phyloP scores from a whole-genome alignment of 768 basidiomycete genomes.

The Termitomyces heimii region DNA sequence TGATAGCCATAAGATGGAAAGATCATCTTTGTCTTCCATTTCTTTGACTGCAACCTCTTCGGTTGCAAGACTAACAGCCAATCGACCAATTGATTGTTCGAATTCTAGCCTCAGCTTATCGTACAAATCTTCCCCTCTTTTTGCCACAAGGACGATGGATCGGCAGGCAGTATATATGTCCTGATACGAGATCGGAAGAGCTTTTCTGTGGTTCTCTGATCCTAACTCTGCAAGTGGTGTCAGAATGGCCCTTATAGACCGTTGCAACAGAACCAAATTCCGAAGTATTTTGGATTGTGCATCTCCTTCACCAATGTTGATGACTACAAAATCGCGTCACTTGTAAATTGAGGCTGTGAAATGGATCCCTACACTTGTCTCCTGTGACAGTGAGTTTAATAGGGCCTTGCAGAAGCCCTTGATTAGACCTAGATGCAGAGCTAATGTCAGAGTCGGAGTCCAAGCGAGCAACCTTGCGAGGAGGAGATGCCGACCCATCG shows the following conservation, averaged over 20 bases:
- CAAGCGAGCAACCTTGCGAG: slow-evolving; percentile 64
- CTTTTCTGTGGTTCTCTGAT: slow-evolving; percentile 19
- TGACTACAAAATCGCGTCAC: slow-evolving; percentile 9
- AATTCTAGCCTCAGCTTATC: slow-evolving; percentile 53
- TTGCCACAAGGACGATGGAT: slow-evolving; percentile 43
- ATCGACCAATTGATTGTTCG: slow-evolving; percentile 41
- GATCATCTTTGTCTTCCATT: slow-evolving; percentile 13
- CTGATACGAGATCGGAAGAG: slow-evolving; percentile 47
- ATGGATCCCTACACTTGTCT: slow-evolving; percentile 25
- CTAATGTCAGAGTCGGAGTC: slow-evolving; percentile 62
- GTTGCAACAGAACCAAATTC: slow-evolving; percentile 22
- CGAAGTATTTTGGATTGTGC: slow-evolving; percentile 11
- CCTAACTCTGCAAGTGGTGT: slow-evolving; percentile 14
- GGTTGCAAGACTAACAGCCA: slow-evolving; percentile 32
- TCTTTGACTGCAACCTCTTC: slow-evolving; percentile 9
- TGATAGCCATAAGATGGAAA: slow-evolving; percentile 46
- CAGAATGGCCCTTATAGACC: slow-evolving; percentile 35
- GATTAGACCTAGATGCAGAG: slow-evolving; percentile 52
- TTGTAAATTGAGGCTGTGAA: not conserved
- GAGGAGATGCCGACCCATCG: slow-evolving; percentile 49
- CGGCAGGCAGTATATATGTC: slow-evolving; percentile 52
- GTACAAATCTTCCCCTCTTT: slow-evolving; percentile 55
- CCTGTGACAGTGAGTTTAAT: slow-evolving; percentile 43
- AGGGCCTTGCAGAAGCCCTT: slow-evolving; percentile 27
- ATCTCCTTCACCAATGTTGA: slow-evolving; percentile 16